These are phyloP conservation scores for Paraphoma sp. DNA, from an alignment of 2,329 filamentous ascomycete genomes.

Conservation along the genomic window DNA sequence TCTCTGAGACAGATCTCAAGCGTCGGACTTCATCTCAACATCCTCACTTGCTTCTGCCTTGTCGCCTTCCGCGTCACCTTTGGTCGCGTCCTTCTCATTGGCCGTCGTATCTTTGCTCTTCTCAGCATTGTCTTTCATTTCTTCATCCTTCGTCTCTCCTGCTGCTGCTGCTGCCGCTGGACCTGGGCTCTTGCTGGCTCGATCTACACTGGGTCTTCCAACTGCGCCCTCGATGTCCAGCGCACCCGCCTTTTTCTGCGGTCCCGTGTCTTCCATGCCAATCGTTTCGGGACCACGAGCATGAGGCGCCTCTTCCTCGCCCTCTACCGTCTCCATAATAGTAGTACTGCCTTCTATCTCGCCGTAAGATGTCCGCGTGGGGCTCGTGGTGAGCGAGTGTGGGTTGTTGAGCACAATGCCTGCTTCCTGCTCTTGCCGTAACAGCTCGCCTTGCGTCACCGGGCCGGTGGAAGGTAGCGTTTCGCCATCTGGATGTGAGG, in stretches of 20 bases:
- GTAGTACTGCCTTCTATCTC: slow-evolving; percentile 40
- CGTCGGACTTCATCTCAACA: slow-evolving; percentile 30
- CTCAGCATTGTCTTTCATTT: slow-evolving; percentile 25
- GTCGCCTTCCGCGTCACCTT: slow-evolving; percentile 16
- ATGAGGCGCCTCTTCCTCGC: slow-evolving; percentile 70
- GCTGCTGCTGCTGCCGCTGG: slow-evolving; percentile 7
- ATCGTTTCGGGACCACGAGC: slow-evolving; percentile 85
- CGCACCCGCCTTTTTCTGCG: slow-evolving; percentile 67
- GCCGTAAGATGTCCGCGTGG: slow-evolving; percentile 33
- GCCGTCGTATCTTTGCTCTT: slow-evolving; percentile 18
- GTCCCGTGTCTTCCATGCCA: slow-evolving; percentile 84
- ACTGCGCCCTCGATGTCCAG: slow-evolving; percentile 47
- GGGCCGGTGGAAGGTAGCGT: slow-evolving; percentile 45
- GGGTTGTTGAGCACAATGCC: slow-evolving; percentile 71
- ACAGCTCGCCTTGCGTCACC: slow-evolving; percentile 78
- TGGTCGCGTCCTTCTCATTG: slow-evolving; percentile 16
- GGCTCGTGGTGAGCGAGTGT: slow-evolving; percentile 33
- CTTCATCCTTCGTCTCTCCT: slow-evolving; percentile 24
- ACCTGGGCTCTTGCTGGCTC: slow-evolving; percentile 36
- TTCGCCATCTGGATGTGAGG: slow-evolving; percentile 42
- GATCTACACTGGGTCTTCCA: slow-evolving; percentile 41
- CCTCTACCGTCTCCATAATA: slow-evolving; percentile 45
- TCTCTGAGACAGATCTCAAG: slow-evolving; percentile 3
- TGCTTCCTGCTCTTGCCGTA: slow-evolving; percentile 85
- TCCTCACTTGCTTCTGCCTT: slow-evolving; percentile 10